These are phyloP conservation scores for Casuarina equisetifolia DNA, from an alignment of 306 rosid genomes.

Conservation along the genomic window DNA sequence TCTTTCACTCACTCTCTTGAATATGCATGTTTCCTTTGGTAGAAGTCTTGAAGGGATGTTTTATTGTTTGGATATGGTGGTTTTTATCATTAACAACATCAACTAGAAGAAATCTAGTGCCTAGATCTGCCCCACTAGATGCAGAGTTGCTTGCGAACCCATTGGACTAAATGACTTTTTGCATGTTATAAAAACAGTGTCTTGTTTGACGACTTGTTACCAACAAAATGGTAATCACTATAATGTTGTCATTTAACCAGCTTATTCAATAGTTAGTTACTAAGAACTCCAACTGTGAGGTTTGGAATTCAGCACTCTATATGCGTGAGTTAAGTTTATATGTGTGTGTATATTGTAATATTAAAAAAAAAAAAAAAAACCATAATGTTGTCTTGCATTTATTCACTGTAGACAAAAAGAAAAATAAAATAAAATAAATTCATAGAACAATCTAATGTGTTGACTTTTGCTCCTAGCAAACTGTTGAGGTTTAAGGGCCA, in stretches of 20 bases:
- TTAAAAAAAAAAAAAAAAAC: no score
- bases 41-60: neutral
- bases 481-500: neutral
- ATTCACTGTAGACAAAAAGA: neutral
- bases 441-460: no score
- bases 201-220: neutral
- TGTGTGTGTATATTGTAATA: no score
- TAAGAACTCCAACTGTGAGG: no score
- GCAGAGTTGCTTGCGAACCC: neutral
- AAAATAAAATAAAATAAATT: neutral
- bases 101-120: neutral
- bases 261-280: no score
- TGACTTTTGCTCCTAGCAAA: neutral
- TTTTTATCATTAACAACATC: neutral
- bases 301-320: no score
- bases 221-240: neutral
- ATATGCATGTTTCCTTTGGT: neutral
- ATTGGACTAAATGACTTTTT: neutral
- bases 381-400: neutral
- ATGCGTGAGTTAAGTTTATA: no score
- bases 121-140: neutral
- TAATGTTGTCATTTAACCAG: neutral
- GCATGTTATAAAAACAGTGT: neutral
- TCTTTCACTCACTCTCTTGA: neutral
- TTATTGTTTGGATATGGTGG: neutral